Base-by-base conservation (phyloP, 345 rosid species). In the Odontarrhena argentea region DNA sequence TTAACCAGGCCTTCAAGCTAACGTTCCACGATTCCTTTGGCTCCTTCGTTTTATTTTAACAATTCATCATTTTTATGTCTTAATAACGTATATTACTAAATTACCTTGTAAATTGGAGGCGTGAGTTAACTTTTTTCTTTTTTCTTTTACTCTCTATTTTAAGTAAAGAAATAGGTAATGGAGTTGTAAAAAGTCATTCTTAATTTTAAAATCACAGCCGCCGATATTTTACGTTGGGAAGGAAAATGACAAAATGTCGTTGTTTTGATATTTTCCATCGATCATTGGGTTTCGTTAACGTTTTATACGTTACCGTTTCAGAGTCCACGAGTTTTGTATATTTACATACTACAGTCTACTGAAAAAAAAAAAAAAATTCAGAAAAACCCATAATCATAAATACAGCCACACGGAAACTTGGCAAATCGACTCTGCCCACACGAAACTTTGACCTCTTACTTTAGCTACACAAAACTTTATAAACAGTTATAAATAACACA, bases 1-100 rank as follows among this genome's bases (percentile, higher is more conserved):
- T 74, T 67, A 60, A 66, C 73, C 63, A 73, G 43, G 34, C 42
- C 54, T 59, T 11, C 65, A 72, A 72, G 76, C 65, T 40, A 72
- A 65, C 66, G 59, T 45, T 46, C 54, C 46, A 55, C 66, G 60
- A 72, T 55, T 71, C 51, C 44, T 28, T 53, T 70, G 4, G 34
- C 40, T 35, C 5, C 30, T 12, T 47, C 12, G 18, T 65, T 52
- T 56, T 48, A 2, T 40, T 56, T 56, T 72, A n/a, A 15, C 37
- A 54, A 2, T 12, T 54, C 24, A 57, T 65, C 41, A 72, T 65
- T 36, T 56, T 41, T 9, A 32, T 35, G 35, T 42, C 41, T 44
- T 65, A 58, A 51, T 58, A 35, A 73, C 55, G 61, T 65, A 35
- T 22, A 63, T 47, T 55, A 63, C 26, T 63, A 46, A 55, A 37